phyloP scores from a whole-genome alignment of 768 basidiomycete genomes.

The Collybiopsis luxurians region DNA sequence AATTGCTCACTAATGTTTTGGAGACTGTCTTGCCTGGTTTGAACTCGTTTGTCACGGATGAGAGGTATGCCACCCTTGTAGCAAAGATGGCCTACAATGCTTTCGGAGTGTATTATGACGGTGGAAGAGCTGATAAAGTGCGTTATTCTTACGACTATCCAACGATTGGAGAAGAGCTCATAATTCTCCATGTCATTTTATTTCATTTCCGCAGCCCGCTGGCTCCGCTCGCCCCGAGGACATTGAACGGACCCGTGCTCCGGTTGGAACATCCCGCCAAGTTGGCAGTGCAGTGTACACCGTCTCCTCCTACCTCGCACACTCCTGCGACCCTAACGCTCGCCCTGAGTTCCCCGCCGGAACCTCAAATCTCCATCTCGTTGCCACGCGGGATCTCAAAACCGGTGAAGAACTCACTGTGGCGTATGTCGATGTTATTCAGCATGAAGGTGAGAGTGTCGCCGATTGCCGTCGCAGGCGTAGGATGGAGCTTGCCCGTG shows the following conservation, averaged over 20 bases:
- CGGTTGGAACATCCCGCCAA: conserved; percentile 72
- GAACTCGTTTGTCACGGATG: conserved; percentile 66
- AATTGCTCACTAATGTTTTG: conserved; percentile 53
- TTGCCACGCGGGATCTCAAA: conserved; percentile 65
- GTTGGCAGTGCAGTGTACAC: conserved; percentile 74
- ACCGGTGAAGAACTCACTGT: conserved; percentile 76
- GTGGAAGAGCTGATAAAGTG: conserved; percentile 73
- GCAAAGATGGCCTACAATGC: conserved; percentile 79
- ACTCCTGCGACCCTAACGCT: conserved; percentile 72
- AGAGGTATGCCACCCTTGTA: conserved; percentile 55
- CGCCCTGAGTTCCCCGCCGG: conserved; percentile 63
- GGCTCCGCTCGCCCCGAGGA: conserved; percentile 61
- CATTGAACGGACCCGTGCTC: conserved; percentile 72
- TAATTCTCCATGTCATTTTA: background rate
- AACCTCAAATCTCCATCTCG: conserved; percentile 66
- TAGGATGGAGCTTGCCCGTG: conserved; percentile 71
- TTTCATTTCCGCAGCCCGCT: conserved; percentile 41
- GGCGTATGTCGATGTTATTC: conserved; percentile 69
- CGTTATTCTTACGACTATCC: too few species aligned
- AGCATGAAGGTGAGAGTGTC: conserved; percentile 49
- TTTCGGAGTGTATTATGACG: conserved; percentile 66
- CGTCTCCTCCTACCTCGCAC: conserved; percentile 73
- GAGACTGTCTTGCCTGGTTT: conserved; percentile 65
- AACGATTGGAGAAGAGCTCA: too few species aligned
- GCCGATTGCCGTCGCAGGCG: conserved; percentile 60